A percentile compares a stretch with the other conserved stretches of the same genome.
Conservation (phyloP, 805 yeast genomes). For the Sungouiozyma ichnusensis region DNA sequence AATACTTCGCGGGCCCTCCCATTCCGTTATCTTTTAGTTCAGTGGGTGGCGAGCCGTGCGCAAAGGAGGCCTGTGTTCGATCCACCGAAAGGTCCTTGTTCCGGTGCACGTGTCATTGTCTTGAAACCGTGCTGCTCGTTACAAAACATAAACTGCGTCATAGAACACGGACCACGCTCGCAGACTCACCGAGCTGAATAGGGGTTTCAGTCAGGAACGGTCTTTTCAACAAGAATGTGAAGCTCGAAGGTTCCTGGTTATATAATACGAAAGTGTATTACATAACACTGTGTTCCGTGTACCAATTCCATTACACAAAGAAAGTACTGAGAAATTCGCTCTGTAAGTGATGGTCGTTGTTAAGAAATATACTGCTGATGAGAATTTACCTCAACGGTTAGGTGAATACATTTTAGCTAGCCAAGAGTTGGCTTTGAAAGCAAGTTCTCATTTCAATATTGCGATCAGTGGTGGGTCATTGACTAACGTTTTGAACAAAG, state of each 20-base stretch:
- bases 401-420: conserved; percentile 50
- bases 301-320: too few relatives aligned
- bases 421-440: conserved; percentile 50
- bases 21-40: neutral
- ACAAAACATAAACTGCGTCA: too few relatives aligned
- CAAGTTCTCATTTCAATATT: conserved; percentile 42
- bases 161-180: neutral
- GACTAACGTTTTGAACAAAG: conserved; percentile 55
- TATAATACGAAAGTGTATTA: neutral
- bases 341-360: conserved; percentile 33
- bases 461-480: conserved; percentile 91
- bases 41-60: too few relatives aligned
- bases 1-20: neutral
- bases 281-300: too few relatives aligned
- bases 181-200: neutral
- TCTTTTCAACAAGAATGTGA: neutral
- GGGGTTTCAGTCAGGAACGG: neutral
- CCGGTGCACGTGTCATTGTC: too few relatives aligned
- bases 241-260: neutral
- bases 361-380: conserved; percentile 38
- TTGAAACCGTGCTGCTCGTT: too few relatives aligned
- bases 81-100: too few relatives aligned
- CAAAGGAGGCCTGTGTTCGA: too few relatives aligned
- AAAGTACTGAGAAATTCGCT: too few relatives aligned
- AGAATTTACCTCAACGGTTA: conserved; percentile 53